Evolutionary conservation across 2,329 filamentous ascomycete genomes (phyloP), one percentile per base, ranked within the genome.

Genomic region (Didymella segeticola): DNA sequence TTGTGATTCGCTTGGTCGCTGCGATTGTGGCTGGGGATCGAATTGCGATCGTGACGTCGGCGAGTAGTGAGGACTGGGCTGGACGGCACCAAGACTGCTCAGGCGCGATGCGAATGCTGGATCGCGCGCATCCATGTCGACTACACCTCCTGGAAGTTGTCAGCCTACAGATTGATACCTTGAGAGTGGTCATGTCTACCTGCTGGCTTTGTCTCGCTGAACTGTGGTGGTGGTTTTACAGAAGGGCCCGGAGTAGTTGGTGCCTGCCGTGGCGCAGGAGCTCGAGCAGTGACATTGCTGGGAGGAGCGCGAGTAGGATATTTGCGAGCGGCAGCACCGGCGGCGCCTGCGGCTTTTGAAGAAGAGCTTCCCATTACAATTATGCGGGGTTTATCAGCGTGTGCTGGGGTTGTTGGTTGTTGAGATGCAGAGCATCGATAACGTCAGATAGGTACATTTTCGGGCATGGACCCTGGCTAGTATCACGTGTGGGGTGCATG

Each of bases 101-200:
- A 98, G 90, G 60, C 92, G 96, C 70, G 86, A 88, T 80, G 93
- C 89, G 84, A 82, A 93, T 67, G 82, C 78, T 1, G 84, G 84
- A 67, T 87, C 85, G 53, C 80, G 81, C 50, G 79, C 84, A 66
- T 88, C 85, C 64, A 84, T 78, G 62, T 86, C 82, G 57, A 87
- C 81, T 43, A 80, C 82, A 83, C 23, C 14, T 34, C 15, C 15
- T 53, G 10, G 1, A 3, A 2, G 5, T 14, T 11, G 45, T 61
- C 29, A 61, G 36, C 29, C 27, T 12, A 1, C 6, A 9, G 12
- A 6, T 3, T 8, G 23, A 3, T 17, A n/a, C 20, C n/a, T n/a
- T 14, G 3, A 2, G 2, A 15, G 23, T 2, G 1, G 4, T n/a
- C 12, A 20, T 37, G 19, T 55, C 27, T 70, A 78, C 77, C 69